Evolutionary conservation across 768 basidiomycete species (phyloP).

Genomic region (Symmetrospora coprosmae): DNA sequence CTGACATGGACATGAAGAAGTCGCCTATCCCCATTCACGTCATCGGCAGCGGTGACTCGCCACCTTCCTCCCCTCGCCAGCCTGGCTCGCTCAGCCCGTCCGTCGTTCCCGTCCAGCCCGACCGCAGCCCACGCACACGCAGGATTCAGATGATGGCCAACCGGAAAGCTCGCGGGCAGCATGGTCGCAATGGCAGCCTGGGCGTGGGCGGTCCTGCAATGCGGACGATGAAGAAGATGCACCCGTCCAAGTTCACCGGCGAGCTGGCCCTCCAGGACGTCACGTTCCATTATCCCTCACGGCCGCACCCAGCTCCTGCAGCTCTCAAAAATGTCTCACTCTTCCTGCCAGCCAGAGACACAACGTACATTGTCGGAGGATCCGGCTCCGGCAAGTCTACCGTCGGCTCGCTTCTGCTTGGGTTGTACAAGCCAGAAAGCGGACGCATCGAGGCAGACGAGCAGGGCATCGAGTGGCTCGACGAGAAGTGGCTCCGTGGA

Average conservation of each 20-base stretch:
- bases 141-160: too few relatives aligned
- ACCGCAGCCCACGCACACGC: too few relatives aligned
- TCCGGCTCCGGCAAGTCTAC: conserved; percentile 69
- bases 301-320: conserved; percentile 44
- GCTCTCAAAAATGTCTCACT: conserved; percentile 51
- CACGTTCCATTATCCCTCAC: conserved; percentile 59
- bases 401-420: conserved; percentile 50
- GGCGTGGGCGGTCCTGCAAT: not conserved
- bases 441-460: conserved; percentile 69
- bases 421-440: conserved; percentile 53
- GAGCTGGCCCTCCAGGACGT: conserved; percentile 53
- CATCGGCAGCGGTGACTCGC: not conserved
- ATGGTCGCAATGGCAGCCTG: too few relatives aligned
- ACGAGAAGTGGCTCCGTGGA: conserved; percentile 51
- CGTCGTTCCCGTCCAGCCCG: conserved; percentile 1
- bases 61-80: not conserved
- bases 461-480: conserved; percentile 60
- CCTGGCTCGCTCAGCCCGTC: not conserved
- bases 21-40: not conserved
- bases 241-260: conserved; percentile 51
- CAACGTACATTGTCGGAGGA: conserved; percentile 63
- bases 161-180: too few relatives aligned
- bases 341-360: conserved; percentile 58
- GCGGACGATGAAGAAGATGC: conserved; percentile 14
- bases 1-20: not conserved